Base-by-base conservation (phyloP, 2,329 filamentous ascomycete genomes). In the Alternaria burnsii region DNA sequence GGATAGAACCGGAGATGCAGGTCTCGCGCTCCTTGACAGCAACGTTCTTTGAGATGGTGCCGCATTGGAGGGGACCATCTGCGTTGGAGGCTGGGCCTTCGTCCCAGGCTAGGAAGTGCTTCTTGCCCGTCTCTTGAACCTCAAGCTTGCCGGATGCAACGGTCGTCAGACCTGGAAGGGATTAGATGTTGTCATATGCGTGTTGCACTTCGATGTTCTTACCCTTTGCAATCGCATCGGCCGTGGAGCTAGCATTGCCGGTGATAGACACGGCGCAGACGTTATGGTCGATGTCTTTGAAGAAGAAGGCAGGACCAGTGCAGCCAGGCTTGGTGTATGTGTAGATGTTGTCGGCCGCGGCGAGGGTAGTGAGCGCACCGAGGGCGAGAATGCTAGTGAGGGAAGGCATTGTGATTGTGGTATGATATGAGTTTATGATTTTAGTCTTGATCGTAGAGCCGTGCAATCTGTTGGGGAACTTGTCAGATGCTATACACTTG, bases 231-330 rank as follows among this genome's bases (percentile, higher is more conserved):
- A 54, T 59, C 1, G 56, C 51, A n/a, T 55, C 51, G 6, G 30
- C 18, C 0, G 18, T 54, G 7, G 32, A 16, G 9, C 34, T 50
- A 3, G 24, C 20, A 10, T 46, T 59, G 1, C 18, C 34, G 24
- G 34, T 47, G 42, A 43, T 55, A 6, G 51, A n/a, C 4, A 59
- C 12, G 11, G 56, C 56, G 42, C 51, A 59, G 34, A 55, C 20
- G 41, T 59, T 54, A 14, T 54, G 51, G n/a, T 43, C 34, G 20
- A 59, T 50, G 42, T 59, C 51, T 10, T 55, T 55, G 43, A 55
- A 55, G 42, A 54, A 43, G 26, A 48, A 41, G 34, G 47, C 42
- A 2, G 22, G 12, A 8, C 56, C 51, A 3, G 3, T 32, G 34
- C 51, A 59, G 14, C 51, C 51, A 4, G 22, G n/a, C 22, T 42